Base-by-base conservation (phyloP, 257 asterid species). In the Sherardia arvensis region DNA sequence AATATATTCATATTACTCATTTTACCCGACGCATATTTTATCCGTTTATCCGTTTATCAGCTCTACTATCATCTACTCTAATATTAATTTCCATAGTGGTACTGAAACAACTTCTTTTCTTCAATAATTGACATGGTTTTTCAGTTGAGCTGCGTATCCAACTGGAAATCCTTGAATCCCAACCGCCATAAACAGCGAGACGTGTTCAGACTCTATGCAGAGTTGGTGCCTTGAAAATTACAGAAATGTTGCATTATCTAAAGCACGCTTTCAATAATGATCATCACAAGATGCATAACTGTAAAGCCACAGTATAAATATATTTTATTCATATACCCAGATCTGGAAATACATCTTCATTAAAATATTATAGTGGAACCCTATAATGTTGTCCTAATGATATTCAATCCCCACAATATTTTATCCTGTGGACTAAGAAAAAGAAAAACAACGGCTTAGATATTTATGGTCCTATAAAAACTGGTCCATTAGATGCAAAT, bases 321-420 rank as follows among this genome's bases (percentile, higher is more conserved):
- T 56, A 5, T 43, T 66, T 56, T 38, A 40, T 43, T 45, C 59
- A 27, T 40, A 9, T 29, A 43, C 17, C 7, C 65, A 57, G 76
- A 55, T 70, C 67, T 55, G 58, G 69, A 66, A 53, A 40, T 40
- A 14, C 1, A 23, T 1, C 49, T 20, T 61, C 58, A 45, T 28
- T 66, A 61, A 61, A 49, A 28, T 28, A 27, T 43, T 62, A 21
- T 49, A 51, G 64, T 53, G 73, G 76, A 69, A 62, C 59, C 34
- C 22, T 18, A 17, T 27, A 22, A 25, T 58, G 57, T 62, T 25
- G 66, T 62, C 23, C 1, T 53, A 53, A 6, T 21, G 27, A 3
- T 49, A 49, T 56, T 25, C 59, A 27, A 49, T 26, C 28, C 58
- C 58, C 30, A 9, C 14, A 14, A 9, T 58, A 28, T 29, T 28